Evolutionary conservation across 2,329 filamentous ascomycete genomes (phyloP).

Genomic region (Paracoccidioides brasiliensis): DNA sequence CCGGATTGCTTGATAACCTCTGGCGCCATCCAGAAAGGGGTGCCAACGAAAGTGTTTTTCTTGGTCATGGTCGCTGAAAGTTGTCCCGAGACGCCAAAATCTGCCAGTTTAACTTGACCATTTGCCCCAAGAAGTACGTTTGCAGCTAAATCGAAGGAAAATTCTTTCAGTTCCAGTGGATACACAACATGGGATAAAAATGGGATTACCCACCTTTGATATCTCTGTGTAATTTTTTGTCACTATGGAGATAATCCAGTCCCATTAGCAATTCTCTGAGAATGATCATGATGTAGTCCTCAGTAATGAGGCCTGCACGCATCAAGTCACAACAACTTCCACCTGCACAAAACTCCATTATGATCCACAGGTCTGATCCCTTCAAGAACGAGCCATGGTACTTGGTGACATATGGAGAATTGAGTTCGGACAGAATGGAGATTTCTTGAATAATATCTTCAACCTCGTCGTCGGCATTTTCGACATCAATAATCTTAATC

Average conservation of each 20-base stretch:
- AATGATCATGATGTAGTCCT: conserved; percentile 96
- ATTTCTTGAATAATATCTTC: conserved; percentile 99
- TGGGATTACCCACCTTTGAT: conserved; percentile 58
- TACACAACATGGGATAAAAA: not conserved
- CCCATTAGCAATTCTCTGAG: conserved; percentile 79
- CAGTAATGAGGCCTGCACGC: conserved; percentile 80
- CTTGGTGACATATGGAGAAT: conserved; percentile 92
- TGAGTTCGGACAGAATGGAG: conserved; percentile 86
- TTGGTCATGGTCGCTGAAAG: conserved; percentile 97
- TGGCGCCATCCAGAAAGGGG: conserved; percentile 98
- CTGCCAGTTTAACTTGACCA: conserved; percentile 91
- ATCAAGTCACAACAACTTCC: conserved; percentile 92
- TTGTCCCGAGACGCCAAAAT: conserved; percentile 95
- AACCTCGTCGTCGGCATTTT: conserved; percentile 97
- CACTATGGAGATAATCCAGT: conserved; percentile 81
- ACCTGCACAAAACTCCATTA: conserved; percentile 98
- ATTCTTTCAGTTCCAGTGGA: not conserved
- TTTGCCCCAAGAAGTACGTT: conserved; percentile 82
- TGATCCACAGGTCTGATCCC: conserved; percentile 94
- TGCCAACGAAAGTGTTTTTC: conserved; percentile 98
- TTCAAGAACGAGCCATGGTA: conserved; percentile 97
- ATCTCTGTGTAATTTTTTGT: conserved; percentile 92
- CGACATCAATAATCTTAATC: conserved; percentile 97
- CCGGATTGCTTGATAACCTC: conserved; percentile 98
- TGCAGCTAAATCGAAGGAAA: conserved; percentile 47